phyloP scores from a whole-genome alignment of 2,329 filamentous ascomycete genomes.

The Aspergillus aculeatus region DNA sequence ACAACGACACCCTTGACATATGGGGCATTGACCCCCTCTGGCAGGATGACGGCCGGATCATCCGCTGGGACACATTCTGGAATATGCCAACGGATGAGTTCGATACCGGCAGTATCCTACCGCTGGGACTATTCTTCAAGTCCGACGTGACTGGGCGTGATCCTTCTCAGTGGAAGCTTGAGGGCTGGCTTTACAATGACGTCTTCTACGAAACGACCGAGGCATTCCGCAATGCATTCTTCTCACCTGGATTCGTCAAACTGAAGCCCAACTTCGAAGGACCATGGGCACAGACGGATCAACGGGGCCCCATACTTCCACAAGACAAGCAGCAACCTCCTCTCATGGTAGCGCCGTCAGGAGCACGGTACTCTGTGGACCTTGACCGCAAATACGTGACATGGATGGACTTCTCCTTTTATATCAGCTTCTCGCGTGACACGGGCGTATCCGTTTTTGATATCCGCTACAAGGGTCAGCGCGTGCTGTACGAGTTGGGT shows the following conservation, averaged over 20 bases:
- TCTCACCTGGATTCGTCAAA: no score
- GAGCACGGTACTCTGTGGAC: conserved; percentile 14
- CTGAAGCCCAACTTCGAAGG: no score
- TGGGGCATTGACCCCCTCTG: conserved; percentile 16
- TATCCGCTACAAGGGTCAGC: conserved; percentile 14
- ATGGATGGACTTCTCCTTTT: conserved; percentile 18
- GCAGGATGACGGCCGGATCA: conserved; percentile 14
- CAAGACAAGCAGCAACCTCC: conserved; percentile 14
- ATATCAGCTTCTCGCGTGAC: conserved; percentile 14
- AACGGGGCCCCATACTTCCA: conserved; percentile 6
- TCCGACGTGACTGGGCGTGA: conserved; percentile 16
- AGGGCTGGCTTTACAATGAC: conserved; percentile 17
- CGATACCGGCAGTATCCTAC: conserved; percentile 8
- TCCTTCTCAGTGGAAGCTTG: conserved; percentile 13
- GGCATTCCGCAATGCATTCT: conserved; percentile 6
- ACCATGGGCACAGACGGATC: conserved; percentile 14
- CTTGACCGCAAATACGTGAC: conserved; percentile 11
- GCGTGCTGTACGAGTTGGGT: conserved; percentile 12
- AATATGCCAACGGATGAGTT: conserved; percentile 10
- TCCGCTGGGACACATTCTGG: conserved; percentile 18
- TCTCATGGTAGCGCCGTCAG: conserved; percentile 9
- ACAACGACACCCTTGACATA: conserved; percentile 15
- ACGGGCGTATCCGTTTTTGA: conserved; percentile 14
- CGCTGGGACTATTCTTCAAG: conserved; percentile 14
- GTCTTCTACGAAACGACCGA: conserved; percentile 16